Evolutionary conservation across 441 rosid genomes (phyloP).

Genomic region (Pelargonium citronellum): DNA sequence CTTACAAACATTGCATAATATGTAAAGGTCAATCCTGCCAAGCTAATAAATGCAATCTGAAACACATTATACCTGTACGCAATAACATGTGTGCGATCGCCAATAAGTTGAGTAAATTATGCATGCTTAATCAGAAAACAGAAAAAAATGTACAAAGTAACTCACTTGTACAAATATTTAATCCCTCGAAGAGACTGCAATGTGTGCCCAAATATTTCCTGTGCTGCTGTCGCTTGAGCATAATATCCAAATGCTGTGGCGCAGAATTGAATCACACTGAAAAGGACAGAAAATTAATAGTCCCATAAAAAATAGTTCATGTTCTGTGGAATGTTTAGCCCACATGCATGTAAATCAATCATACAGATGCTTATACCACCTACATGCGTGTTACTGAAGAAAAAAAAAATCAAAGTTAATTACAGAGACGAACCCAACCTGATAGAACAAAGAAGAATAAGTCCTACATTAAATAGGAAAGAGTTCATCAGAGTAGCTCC

Average conservation of each 20-base stretch:
- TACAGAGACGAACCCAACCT: constrained; percentile 40
- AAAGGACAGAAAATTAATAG: neutral
- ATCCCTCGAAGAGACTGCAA: constrained; percentile 94
- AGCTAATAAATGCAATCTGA: constrained; percentile 72
- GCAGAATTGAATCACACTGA: constrained; percentile 81
- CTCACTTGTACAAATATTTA: constrained; percentile 92
- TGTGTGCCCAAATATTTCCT: constrained; percentile 97
- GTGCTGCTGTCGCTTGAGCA: constrained; percentile 99
- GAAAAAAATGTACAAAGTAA: neutral
- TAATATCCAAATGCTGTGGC: constrained; percentile 96
- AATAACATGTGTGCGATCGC: neutral
- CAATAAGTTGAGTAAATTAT: neutral
- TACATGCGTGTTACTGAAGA: too few species aligned
- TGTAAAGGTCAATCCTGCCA: constrained; percentile 85
- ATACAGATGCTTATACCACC: too few species aligned
- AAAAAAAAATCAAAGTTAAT: too few species aligned
- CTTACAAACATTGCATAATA: constrained; percentile 86
- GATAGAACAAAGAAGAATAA: constrained; percentile 88
- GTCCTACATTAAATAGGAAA: constrained; percentile 95
- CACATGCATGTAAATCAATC: too few species aligned
- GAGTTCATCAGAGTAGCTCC: constrained; percentile 99
- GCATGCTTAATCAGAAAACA: neutral
- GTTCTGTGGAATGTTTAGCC: neutral
- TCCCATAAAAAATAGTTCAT: neutral
- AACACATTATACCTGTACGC: constrained; percentile 84